Percentiles rank a stretch among this genome's conserved stretches.
Conservation (phyloP, 1,284 basidiomycete species). For the Ceratobasidium papillatum region DNA sequence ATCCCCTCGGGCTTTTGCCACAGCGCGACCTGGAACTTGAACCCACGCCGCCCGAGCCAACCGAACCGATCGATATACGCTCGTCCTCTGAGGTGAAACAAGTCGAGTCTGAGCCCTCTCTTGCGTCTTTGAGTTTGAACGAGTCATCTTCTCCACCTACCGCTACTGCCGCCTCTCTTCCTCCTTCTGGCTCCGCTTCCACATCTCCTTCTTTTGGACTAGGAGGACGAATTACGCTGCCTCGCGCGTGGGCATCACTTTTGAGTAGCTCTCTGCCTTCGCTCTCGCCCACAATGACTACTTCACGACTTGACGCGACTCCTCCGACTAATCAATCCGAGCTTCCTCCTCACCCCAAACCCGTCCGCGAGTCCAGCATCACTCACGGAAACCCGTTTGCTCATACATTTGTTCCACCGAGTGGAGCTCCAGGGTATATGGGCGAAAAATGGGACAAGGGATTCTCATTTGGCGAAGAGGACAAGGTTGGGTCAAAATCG, state of each 20-base stretch:
- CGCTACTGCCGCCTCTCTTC: neutral
- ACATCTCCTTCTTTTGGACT: constrained; percentile 22
- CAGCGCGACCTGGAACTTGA: neutral
- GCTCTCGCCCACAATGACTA: constrained; percentile 6
- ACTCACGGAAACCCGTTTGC: constrained; percentile 29
- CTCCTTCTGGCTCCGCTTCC: constrained; percentile 4
- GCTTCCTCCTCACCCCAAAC: constrained; percentile 9
- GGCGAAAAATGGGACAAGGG: constrained; percentile 38
- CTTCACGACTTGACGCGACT: constrained; percentile 1
- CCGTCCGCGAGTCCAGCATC: constrained; percentile 28
- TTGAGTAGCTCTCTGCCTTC: constrained; percentile 19
- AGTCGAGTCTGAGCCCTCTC: constrained; percentile 18
- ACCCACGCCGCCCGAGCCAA: neutral
- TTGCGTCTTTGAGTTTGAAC: neutral
- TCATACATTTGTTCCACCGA: constrained; percentile 24
- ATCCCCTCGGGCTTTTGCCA: constrained; percentile 28
- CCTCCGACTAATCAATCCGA: constrained; percentile 22
- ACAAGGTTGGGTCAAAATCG: constrained; percentile 1
- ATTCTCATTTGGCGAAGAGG: constrained; percentile 20
- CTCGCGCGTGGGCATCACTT: constrained; percentile 26
- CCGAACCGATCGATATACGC: neutral
- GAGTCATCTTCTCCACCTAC: neutral
- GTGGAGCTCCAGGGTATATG: constrained; percentile 27
- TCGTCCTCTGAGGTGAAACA: constrained; percentile 17
- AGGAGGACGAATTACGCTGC: constrained; percentile 8